Evolutionary conservation across 176 grass and related monocot genomes (phyloP).

Genomic region (Hyparrhenia diplandra): DNA sequence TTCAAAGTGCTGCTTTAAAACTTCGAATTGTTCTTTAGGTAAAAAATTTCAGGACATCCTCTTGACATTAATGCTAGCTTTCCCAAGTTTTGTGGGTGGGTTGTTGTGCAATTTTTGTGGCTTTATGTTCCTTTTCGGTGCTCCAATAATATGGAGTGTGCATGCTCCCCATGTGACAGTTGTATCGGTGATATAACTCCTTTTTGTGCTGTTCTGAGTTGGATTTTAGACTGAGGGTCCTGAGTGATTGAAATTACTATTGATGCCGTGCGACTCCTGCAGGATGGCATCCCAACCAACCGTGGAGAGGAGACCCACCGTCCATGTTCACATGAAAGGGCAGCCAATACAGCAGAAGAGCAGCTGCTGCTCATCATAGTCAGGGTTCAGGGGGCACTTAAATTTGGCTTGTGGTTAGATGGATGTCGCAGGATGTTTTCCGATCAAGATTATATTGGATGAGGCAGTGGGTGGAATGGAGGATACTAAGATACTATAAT

Average conservation of each 20-base stretch:
- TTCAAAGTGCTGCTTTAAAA: background rate
- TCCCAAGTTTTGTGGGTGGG: background rate
- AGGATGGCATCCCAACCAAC: constrained; percentile 69
- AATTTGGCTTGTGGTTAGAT: background rate
- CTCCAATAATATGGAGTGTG: background rate
- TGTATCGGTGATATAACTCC: background rate
- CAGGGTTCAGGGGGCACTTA: background rate
- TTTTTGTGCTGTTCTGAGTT: background rate
- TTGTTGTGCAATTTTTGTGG: background rate
- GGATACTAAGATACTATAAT: background rate
- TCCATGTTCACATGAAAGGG: constrained; percentile 69
- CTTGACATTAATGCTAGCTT: background rate
- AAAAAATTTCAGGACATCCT: background rate
- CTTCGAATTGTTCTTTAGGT: background rate
- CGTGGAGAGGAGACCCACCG: constrained; percentile 49
- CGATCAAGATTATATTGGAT: background rate
- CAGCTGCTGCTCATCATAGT: constrained; percentile 71
- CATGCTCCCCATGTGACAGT: background rate
- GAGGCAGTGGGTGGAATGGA: background rate
- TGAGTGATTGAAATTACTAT: background rate
- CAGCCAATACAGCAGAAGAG: constrained; percentile 73
- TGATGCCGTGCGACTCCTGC: constrained; percentile 10
- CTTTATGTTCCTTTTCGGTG: constrained; percentile 4
- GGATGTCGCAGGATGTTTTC: background rate
- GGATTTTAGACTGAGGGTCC: background rate